Evolutionary conservation across 345 rosid genomes (phyloP), one percentile per base, ranked within the genome.

Genomic region (Syzygium aqueum): DNA sequence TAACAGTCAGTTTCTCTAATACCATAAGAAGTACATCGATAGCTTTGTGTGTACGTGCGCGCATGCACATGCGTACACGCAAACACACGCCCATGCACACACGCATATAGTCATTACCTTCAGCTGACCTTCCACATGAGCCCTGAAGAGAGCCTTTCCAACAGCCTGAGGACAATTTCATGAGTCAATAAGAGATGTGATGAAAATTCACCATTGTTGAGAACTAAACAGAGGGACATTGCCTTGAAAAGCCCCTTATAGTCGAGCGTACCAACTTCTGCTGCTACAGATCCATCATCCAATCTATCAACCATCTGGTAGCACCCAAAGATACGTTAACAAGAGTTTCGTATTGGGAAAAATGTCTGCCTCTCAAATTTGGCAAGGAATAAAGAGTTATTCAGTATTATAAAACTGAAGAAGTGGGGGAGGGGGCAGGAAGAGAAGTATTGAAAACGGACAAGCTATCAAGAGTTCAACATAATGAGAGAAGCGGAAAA

Each of bases 61-160:
- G 7, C 46, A 43, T 43, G 46, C 46, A 43, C 1, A 7, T 33
- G 37, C 19, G 43, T 11, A 9, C 43, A 73, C 3, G 21, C 43
- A 73, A 11, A 73, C 80, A 33, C 25, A 19, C 12, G 23, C 80
- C 49, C 49, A 17, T 73, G 80, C 7, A 25, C 80, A 54, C 53
- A 78, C 3, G 7, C 40, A 10, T 23, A 73, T 56, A 59, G 65
- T 89, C 43, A 40, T 88, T 89, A 97, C 99, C 99, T 97, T 97
- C 85, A 97, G 96, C 91, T 93, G 98, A 59, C 99, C 99, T 93
- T 97, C 98, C 40, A 96, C 98, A 88, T 97, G 99, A 84, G 99
- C 99, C 90, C 98, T 94, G 91, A 97, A 97, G 84, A 96, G 94
- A 89, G 99, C 99, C 92, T 93, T 97, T 85, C 94, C 98, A 89